These are phyloP conservation scores for Magnusiomyces magnusii DNA, from an alignment of 1,139 yeast species.

Conservation along the genomic window DNA sequence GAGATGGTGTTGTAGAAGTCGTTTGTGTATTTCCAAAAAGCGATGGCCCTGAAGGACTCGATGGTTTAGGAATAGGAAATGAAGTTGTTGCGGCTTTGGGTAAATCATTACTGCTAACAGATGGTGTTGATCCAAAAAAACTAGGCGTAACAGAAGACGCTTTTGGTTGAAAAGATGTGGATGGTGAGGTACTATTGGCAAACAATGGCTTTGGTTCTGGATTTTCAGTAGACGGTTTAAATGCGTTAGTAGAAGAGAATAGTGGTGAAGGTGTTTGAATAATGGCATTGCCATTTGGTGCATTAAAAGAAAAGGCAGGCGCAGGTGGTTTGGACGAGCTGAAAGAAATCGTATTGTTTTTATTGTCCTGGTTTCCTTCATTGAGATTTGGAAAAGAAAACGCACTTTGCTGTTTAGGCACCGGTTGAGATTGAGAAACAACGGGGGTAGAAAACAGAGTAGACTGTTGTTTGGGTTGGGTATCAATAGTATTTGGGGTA, in stretches of 20 bases:
- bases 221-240: neutral
- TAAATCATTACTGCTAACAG: neutral
- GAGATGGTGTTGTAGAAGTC: neutral
- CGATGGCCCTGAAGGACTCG: neutral
- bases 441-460: neutral
- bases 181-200: neutral
- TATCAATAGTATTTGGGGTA: neutral
- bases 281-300: neutral
- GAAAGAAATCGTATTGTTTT: neutral
- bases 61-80: neutral
- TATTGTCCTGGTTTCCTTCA: neutral
- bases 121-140: neutral
- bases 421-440: neutral
- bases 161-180: neutral
- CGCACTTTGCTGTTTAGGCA: neutral
- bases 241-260: neutral
- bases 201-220: neutral
- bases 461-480: neutral
- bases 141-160: neutral
- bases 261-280: neutral
- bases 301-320: neutral
- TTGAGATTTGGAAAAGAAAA: neutral
- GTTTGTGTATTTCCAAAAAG: neutral
- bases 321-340: neutral
- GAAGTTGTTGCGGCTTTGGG: neutral